Conservation (phyloP, 2,329 filamentous ascomycete species). For the Fusarium vanettenii region DNA sequence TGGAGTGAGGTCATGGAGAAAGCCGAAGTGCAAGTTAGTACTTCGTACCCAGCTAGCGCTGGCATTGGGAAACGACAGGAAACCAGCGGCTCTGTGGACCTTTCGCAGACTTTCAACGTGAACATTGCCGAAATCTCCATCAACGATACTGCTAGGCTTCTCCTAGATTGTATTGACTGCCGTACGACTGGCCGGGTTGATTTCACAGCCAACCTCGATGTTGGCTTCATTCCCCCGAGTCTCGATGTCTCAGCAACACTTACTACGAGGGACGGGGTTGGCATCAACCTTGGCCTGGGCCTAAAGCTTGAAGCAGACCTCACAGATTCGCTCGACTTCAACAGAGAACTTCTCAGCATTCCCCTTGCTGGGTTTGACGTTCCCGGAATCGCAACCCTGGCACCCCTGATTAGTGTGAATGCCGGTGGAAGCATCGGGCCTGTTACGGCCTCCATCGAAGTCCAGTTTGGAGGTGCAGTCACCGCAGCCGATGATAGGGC, state of each 20-base stretch:
- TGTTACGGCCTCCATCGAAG: background rate
- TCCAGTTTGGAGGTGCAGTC: background rate
- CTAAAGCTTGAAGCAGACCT: background rate
- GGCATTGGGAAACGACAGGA: background rate
- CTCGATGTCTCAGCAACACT: slow-evolving; percentile 2
- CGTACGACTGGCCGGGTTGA: background rate
- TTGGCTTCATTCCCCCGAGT: background rate
- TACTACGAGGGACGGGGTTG: background rate
- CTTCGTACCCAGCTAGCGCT: background rate
- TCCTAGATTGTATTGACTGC: background rate
- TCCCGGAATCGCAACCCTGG: slow-evolving; percentile 1
- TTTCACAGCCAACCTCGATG: background rate
- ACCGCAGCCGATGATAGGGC: background rate
- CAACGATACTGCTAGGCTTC: background rate
- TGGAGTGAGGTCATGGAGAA: background rate
- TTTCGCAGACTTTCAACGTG: background rate
- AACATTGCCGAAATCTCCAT: background rate
- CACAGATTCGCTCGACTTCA: background rate
- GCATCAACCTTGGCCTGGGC: slow-evolving; percentile 1
- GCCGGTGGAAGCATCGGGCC: background rate
- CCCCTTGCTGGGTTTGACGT: background rate
- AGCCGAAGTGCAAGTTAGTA: background rate
- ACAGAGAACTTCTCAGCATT: background rate
- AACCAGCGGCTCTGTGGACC: background rate
- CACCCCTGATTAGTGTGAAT: background rate